Evolutionary conservation across 208 protist species (phyloP), one percentile per base, ranked within the genome.

Genomic region (Acanthamoeba quina): DNA sequence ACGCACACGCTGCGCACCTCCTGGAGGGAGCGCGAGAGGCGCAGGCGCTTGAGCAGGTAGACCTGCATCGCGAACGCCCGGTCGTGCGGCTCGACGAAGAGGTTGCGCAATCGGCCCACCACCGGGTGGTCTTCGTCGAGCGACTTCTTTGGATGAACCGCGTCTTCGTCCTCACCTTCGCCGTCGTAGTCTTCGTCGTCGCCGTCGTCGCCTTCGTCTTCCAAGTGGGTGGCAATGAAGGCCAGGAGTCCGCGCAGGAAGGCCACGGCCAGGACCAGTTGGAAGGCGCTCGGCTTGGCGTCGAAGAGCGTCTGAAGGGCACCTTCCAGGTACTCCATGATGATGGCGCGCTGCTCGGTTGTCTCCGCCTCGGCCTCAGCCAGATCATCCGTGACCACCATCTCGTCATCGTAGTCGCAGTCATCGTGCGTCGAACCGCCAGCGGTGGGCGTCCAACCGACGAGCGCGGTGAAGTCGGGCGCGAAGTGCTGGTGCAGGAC

Each of bases 21-120:
- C 68, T 76, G 31, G 34, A 76, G 68, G 11, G 68, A 44, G 19
- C 68, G 68, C n/a, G 68, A 76, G 19, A 76, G 68, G n/a, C 68
- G 68, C 68, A 76, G 68, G 31, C 34, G 31, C 34, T 76, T 76
- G 31, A 76, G 68, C 31, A 76, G 19, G 34, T 76, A 41, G 31
- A 76, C 19, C 34, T 76, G n/a, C 31, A 76, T 31, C 34, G 34
- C 68, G 13, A 41, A 44, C 68, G 34, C 1, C 68, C 68, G n/a
- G n/a, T 76, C 68, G 68, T 76, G n/a, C 31, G 68, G n/a, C 68
- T 76, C 68, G 31, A 76, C 34, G 68, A 76, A 76, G 31, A 76
- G 68, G 68, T 21, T 76, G 68, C 34, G n/a, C n/a, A 76, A 41
- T 76, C 34, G 52, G 52, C 1, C 19, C 68, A 76, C n/a, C 31